Percentiles rank a stretch among this genome's conserved stretches.
These are phyloP conservation scores for Rhytidiadelphus loreus DNA, from an alignment of 225 moss, liverwort and hornwort genomes.

Conservation along the genomic window DNA sequence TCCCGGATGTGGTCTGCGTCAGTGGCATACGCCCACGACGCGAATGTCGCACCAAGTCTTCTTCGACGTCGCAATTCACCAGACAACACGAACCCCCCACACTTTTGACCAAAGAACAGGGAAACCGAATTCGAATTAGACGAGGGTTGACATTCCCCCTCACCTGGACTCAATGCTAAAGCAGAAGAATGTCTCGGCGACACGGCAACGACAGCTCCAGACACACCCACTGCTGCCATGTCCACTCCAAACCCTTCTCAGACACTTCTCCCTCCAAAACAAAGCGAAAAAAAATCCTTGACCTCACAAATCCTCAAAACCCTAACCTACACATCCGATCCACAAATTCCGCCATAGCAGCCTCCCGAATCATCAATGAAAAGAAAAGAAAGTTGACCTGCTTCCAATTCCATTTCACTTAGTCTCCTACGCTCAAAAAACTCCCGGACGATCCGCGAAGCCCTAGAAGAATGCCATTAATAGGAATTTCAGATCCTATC, in stretches of 20 bases:
- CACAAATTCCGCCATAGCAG: conserved; percentile 16
- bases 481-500: background rate
- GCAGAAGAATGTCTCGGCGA: background rate
- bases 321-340: background rate
- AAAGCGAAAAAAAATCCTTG: background rate
- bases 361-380: background rate
- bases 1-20: conserved; percentile 12
- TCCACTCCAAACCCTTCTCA: background rate
- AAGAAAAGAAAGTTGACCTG: background rate
- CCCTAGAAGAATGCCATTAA: background rate
- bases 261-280: background rate
- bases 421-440: background rate
- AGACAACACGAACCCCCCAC: background rate
- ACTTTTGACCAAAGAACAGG: conserved; percentile 13
- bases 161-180: background rate
- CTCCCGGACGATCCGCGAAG: background rate
- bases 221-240: conserved; percentile 22
- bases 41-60: background rate
- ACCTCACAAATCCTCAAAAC: conserved; percentile 7
- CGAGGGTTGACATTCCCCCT: background rate
- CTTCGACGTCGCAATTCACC: background rate
- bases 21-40: conserved; percentile 18
- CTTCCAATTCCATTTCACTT: background rate
- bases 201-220: conserved; percentile 10
- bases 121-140: background rate